phyloP scores from a whole-genome alignment of 345 rosid genomes.

The Pistacia atlantica region DNA sequence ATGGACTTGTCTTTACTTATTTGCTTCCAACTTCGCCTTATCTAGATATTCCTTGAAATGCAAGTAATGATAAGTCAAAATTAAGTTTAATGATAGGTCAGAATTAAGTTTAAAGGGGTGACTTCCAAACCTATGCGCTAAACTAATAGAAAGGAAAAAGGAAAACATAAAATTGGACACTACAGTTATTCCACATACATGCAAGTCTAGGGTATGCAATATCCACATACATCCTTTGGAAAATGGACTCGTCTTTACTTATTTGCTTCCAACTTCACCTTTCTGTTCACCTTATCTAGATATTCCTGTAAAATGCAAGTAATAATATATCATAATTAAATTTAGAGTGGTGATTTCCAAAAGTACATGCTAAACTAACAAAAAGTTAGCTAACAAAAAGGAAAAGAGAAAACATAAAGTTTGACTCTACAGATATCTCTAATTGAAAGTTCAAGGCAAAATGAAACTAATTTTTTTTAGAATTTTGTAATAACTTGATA shows the following conservation, averaged over 20 bases:
- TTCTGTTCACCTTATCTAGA: slow-evolving; percentile 60
- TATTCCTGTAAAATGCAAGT: slow-evolving; percentile 52
- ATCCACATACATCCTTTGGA: neutral
- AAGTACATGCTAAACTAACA: neutral
- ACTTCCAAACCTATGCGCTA: neutral
- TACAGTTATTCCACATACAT: no score
- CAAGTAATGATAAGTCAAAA: neutral
- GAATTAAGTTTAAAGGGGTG: neutral
- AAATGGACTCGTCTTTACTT: slow-evolving; percentile 8
- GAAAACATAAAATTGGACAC: neutral
- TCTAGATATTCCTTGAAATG: slow-evolving; percentile 68
- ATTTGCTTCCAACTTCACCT: slow-evolving; percentile 29
- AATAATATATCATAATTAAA: slow-evolving; percentile 1
- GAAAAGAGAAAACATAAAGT: neutral
- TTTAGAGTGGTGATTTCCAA: neutral
- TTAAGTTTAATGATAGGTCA: neutral
- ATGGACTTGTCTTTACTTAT: slow-evolving; percentile 9
- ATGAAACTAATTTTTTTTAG: neutral
- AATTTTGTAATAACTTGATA: no score
- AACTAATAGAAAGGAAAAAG: no score
- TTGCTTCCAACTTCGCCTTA: slow-evolving; percentile 32
- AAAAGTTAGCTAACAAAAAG: no score
- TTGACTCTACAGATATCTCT: neutral
- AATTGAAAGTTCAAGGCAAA: neutral
- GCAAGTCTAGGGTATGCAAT: no score